Percentiles rank a stretch among this genome's conserved stretches.
Conservation (phyloP, 345 rosid genomes). For the Eucalyptus sp. region DNA sequence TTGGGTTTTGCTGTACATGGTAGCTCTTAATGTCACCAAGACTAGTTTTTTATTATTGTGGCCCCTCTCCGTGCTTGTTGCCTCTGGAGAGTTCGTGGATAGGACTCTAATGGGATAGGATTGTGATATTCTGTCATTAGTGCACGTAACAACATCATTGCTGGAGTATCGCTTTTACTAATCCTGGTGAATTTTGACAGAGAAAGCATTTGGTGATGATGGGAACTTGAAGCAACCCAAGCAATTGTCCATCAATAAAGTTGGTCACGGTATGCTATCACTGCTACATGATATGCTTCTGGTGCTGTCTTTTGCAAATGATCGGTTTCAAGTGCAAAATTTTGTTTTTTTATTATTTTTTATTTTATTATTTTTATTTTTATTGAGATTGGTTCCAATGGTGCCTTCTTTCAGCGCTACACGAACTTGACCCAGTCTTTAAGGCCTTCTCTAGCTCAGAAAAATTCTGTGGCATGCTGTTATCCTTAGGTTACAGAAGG, state of each 20-base stretch:
- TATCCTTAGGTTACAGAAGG: slow-evolving; percentile 67
- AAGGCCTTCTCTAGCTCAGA: slow-evolving; percentile 51
- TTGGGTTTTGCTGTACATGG: not conserved
- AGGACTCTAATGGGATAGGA: not conserved
- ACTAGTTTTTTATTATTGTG: not conserved
- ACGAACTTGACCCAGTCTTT: slow-evolving; percentile 74
- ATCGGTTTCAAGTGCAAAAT: not conserved
- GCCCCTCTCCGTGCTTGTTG: not conserved
- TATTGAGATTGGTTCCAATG: not conserved
- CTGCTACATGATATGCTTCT: not conserved
- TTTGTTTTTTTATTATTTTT: not conserved
- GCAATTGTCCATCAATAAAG: slow-evolving; percentile 89
- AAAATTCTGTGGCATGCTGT: slow-evolving; percentile 43
- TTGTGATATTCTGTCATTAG: not conserved
- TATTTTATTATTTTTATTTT: too few species aligned
- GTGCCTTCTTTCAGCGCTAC: slow-evolving; percentile 49
- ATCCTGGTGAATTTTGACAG: slow-evolving; percentile 17
- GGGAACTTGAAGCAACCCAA: slow-evolving; percentile 73
- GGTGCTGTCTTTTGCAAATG: not conserved
- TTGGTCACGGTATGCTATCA: slow-evolving; percentile 68
- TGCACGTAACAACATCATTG: not conserved
- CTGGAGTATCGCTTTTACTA: not conserved
- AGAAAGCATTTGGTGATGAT: slow-evolving; percentile 79
- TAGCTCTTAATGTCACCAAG: not conserved
- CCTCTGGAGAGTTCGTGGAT: not conserved